A percentile compares a stretch with the other conserved stretches of the same genome.
Evolutionary conservation across 2,329 filamentous ascomycete species (phyloP).

Genomic region (Apiospora sp.): DNA sequence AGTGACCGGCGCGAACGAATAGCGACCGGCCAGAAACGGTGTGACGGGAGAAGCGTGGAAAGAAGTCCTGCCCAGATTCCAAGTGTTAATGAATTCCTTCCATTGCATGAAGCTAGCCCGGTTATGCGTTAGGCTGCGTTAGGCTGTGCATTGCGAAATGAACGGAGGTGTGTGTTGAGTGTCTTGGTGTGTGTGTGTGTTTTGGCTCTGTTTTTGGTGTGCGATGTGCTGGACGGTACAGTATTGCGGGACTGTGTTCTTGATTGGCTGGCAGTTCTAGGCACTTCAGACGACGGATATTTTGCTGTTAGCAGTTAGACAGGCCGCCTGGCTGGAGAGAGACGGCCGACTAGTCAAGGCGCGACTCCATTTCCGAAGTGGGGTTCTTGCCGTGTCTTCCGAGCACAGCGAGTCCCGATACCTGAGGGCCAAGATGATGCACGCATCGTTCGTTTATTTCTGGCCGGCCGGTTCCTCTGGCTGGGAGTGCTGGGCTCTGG

Average conservation of each 20-base stretch:
- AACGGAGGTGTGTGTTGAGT: not conserved
- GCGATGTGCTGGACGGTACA: not conserved
- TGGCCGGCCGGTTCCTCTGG: not conserved
- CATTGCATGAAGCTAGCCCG: constrained; percentile 15
- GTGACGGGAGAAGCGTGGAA: constrained; percentile 9
- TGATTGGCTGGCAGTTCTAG: constrained; percentile 7
- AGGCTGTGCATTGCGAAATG: not conserved
- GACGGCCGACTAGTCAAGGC: constrained; percentile 1
- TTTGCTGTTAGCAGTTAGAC: constrained; percentile 16
- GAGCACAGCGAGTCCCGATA: not conserved
- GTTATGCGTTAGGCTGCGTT: not conserved
- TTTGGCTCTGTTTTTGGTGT: not conserved
- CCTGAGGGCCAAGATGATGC: not conserved
- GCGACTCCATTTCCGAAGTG: constrained; percentile 12
- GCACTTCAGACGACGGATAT: constrained; percentile 9
- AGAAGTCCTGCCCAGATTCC: not conserved
- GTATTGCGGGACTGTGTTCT: not conserved
- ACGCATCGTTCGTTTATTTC: constrained; percentile 8
- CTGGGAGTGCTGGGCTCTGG: not conserved
- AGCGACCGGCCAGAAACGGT: not conserved
- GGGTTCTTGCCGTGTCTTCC: constrained; percentile 1
- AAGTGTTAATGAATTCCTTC: constrained; percentile 5
- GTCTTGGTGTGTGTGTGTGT: too few relatives aligned
- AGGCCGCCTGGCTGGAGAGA: not conserved
- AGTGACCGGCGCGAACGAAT: not conserved